Percentiles rank a stretch among this genome's conserved stretches.
phyloP scores from a whole-genome alignment of 345 rosid genomes.

The Carallia brachiata region DNA sequence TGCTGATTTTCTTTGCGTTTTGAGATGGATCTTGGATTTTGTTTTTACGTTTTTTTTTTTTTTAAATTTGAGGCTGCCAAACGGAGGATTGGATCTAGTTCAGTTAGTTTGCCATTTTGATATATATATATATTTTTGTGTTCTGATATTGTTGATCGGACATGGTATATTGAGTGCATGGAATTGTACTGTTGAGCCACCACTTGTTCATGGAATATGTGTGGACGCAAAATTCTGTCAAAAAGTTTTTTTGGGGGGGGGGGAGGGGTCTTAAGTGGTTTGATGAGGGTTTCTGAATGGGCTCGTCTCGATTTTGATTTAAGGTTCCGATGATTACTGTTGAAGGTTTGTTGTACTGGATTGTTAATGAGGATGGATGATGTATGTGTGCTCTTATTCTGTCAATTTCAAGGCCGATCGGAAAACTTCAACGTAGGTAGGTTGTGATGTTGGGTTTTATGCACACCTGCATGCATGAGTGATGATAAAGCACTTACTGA shows the following conservation, averaged over 20 bases:
- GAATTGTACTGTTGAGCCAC: too few relatives aligned
- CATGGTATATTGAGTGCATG: background rate
- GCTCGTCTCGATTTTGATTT: background rate
- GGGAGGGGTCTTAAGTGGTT: background rate
- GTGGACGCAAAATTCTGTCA: background rate
- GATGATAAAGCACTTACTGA: background rate
- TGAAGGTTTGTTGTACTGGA: background rate
- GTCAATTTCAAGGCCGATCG: too few relatives aligned
- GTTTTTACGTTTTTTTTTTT: too few relatives aligned
- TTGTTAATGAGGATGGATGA: background rate
- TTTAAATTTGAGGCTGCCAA: too few relatives aligned
- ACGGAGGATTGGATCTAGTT: conserved; percentile 1
- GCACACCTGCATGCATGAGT: background rate
- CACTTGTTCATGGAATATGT: background rate
- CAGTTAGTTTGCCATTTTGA: background rate
- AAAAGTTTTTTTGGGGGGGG: background rate
- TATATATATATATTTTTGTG: background rate
- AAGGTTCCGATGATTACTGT: too few relatives aligned
- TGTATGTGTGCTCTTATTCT: too few relatives aligned
- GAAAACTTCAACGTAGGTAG: background rate
- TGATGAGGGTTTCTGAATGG: conserved; percentile 1
- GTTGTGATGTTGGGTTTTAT: background rate
- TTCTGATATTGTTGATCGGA: background rate
- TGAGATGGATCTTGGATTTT: too few relatives aligned
- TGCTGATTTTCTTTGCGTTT: too few relatives aligned